phyloP scores from a whole-genome alignment of 768 basidiomycete genomes.

The Phaeolepiota aurea region DNA sequence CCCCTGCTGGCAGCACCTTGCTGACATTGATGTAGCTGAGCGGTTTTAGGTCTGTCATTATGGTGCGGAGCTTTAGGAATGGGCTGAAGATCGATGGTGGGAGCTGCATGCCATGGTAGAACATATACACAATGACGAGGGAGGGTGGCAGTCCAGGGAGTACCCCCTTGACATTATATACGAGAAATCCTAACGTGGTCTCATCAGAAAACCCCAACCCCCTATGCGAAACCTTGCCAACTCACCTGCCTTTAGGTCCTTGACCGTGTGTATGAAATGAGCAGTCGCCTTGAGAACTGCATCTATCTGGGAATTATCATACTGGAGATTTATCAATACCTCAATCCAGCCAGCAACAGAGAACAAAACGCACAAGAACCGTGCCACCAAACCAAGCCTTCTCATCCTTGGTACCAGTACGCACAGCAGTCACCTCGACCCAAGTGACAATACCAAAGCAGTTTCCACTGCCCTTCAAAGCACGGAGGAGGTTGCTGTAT shows the following conservation, averaged over 20 bases:
- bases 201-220: too few relatives aligned
- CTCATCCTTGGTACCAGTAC: slow-evolving; percentile 27
- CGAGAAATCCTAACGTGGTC: too few relatives aligned
- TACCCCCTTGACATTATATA: too few relatives aligned
- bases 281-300: slow-evolving; percentile 26
- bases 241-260: slow-evolving; percentile 29
- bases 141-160: too few relatives aligned
- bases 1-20: slow-evolving; percentile 19
- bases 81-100: slow-evolving; percentile 26
- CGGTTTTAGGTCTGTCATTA: slow-evolving; percentile 16
- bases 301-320: slow-evolving; percentile 27
- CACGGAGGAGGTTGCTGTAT: slow-evolving; percentile 33
- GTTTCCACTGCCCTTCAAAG: slow-evolving; percentile 37
- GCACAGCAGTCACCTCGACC: slow-evolving; percentile 29
- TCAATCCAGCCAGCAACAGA: neutral
- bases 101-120: slow-evolving; percentile 27
- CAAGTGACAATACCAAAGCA: slow-evolving; percentile 37
- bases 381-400: slow-evolving; percentile 30
- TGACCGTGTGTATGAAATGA: slow-evolving; percentile 23
- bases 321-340: slow-evolving; percentile 12
- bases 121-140: slow-evolving; percentile 18
- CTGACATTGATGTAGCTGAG: slow-evolving; percentile 27
- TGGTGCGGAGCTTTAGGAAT: slow-evolving; percentile 26
- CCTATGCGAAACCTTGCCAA: too few relatives aligned
- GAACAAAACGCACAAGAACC: slow-evolving; percentile 19